These are phyloP conservation scores for Vigna angularis DNA, from an alignment of 306 rosid species.

Conservation along the genomic window DNA sequence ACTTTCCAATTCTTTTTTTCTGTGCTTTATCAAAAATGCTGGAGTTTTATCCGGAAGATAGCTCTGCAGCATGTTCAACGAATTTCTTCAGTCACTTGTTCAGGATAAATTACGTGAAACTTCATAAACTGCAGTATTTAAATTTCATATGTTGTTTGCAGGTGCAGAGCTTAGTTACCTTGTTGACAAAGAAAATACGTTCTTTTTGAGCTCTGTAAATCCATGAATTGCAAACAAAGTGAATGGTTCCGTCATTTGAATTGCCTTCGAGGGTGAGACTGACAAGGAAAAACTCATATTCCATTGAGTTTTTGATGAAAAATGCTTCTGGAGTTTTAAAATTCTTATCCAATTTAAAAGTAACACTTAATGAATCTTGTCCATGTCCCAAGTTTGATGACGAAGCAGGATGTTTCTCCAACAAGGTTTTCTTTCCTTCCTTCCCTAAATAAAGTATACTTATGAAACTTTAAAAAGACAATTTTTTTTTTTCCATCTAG, in stretches of 20 bases:
- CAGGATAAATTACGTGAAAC: not conserved
- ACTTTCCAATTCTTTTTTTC: constrained; percentile 59
- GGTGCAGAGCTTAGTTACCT: constrained; percentile 42
- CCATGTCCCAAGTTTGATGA: constrained; percentile 47
- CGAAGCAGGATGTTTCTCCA: constrained; percentile 54
- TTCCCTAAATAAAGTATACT: constrained; percentile 36
- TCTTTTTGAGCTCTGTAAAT: constrained; percentile 54
- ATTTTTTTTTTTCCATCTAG: not conserved
- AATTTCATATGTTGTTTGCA: too few relatives aligned
- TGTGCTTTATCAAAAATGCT: constrained; percentile 50
- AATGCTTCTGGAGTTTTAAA: constrained; percentile 69
- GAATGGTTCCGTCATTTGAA: constrained; percentile 54
- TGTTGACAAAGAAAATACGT: constrained; percentile 70
- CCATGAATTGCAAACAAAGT: constrained; percentile 76
- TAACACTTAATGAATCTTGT: constrained; percentile 50
- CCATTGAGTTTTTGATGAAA: constrained; percentile 48
- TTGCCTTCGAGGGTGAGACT: constrained; percentile 62
- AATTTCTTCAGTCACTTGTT: too few relatives aligned
- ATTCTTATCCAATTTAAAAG: constrained; percentile 55
- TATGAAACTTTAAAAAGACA: not conserved
- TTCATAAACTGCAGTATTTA: not conserved
- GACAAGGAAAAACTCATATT: constrained; percentile 64
- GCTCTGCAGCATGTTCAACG: constrained; percentile 43
- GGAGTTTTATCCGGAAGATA: constrained; percentile 75
- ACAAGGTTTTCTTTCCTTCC: constrained; percentile 53